Base-by-base conservation (phyloP, 805 yeast genomes). In the Jamesozyma gamospora region DNA sequence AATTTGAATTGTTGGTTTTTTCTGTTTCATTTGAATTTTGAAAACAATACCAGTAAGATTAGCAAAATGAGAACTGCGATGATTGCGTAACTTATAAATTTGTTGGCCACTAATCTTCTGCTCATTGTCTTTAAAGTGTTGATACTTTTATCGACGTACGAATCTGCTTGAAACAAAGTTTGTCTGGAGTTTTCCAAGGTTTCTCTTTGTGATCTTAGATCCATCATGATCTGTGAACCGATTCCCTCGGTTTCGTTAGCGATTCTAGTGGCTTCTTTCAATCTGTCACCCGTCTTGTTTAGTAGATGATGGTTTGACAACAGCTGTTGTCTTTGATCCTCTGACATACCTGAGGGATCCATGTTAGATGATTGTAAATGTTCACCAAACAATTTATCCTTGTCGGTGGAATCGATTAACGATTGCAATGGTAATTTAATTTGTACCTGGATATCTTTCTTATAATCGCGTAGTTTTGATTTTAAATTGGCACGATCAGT, bases 161-260 rank as follows among this genome's bases (percentile, higher is more conserved):
- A 77, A 57, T 92, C 97, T 0, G 97, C 97, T 46, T 87, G 90
- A 62, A 74, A 74, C 37, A 92, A 66, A 0, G 95, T 84, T 51
- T 82, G 83, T 60, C 96, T 75, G 17, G 95, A 77, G 51, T 88
- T 86, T 39, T 76, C 67, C 33, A 92, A 74, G 55, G 94, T 96
- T 54, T 92, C 98, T 42, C 98, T 70, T 65, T 92, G 98, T 19
- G 95, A 80, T 44, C 96, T 72, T 48, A 92, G 67, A 57, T 90
- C 95, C 51, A 77, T 78, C 64, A 92, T 71, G 38, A 92, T 92
- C 48, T 82, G 81, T 12, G 96, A 85, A 1, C 98, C 98, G 37
- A 92, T 77, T 26, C 71, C 70, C 62, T 92, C 98, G 0, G 98
- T 87, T 51, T 92, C 98, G 38, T 82, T 67, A 6, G 97, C 98